A percentile compares a stretch with the other conserved stretches of the same genome.
Conservation (phyloP, 1,139 yeast species). For the Taphrina wiesneri region DNA sequence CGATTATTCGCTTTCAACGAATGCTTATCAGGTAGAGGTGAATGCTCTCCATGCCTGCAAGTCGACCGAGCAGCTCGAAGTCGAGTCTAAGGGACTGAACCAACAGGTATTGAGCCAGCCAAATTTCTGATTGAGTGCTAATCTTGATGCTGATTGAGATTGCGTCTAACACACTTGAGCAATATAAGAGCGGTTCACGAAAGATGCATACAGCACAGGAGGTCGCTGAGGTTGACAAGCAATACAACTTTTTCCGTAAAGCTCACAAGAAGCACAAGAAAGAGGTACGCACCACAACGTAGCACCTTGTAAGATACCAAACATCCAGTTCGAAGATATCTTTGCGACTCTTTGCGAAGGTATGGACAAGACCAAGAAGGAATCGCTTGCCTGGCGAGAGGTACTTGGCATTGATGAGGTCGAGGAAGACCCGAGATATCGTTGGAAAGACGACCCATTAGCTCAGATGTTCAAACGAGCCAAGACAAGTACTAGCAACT, state of each 20-base stretch:
- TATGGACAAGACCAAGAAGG: constrained; percentile 12
- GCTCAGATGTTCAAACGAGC: not conserved
- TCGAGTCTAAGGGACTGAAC: not conserved
- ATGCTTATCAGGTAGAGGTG: not conserved
- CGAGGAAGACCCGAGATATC: constrained; percentile 16
- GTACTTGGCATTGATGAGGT: constrained; percentile 32
- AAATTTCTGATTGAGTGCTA: not conserved
- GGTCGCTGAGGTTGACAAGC: not conserved
- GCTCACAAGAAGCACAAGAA: constrained; percentile 14
- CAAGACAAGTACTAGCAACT: not conserved
- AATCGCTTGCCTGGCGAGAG: constrained; percentile 15
- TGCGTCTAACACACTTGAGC: not conserved
- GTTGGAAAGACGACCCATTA: constrained; percentile 9
- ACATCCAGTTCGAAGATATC: constrained; percentile 15
- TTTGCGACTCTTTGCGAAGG: constrained; percentile 13
- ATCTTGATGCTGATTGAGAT: not conserved
- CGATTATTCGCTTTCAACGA: not conserved
- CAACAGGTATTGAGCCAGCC: not conserved
- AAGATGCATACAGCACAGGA: not conserved
- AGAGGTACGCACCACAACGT: not conserved
- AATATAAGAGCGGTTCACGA: not conserved
- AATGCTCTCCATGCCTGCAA: not conserved
- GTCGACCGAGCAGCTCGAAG: not conserved
- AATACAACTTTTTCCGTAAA: not conserved
- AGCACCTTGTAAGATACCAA: not conserved